These are phyloP conservation scores for Saccharomycopsis schoenii DNA, from an alignment of 805 yeast species.

Conservation along the genomic window DNA sequence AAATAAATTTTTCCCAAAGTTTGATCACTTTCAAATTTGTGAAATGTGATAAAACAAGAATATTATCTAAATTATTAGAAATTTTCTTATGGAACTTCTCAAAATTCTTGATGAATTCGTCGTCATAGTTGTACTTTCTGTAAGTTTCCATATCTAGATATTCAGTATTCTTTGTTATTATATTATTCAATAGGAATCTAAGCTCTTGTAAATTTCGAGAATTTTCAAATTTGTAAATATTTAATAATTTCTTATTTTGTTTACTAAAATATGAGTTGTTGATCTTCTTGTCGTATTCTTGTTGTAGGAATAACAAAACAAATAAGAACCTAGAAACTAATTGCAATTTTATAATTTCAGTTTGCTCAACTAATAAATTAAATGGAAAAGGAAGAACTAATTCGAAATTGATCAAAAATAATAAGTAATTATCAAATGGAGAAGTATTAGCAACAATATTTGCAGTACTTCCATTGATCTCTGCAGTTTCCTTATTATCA, in stretches of 20 bases:
- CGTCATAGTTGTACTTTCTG: neutral
- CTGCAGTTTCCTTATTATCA: neutral
- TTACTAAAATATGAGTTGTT: neutral
- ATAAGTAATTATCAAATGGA: slow-evolving; percentile 31
- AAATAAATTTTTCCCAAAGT: neutral
- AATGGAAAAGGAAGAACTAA: slow-evolving; percentile 78
- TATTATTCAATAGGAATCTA: neutral
- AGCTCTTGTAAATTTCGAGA: neutral
- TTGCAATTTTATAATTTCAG: slow-evolving; percentile 70
- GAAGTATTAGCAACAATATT: neutral
- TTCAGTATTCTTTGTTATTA: neutral
- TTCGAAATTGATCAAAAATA: slow-evolving; percentile 46
- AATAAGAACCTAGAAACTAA: slow-evolving; percentile 63
- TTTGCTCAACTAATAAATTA: slow-evolving; percentile 61
- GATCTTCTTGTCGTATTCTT: slow-evolving; percentile 3
- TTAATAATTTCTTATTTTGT: neutral
- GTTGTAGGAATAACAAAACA: neutral
- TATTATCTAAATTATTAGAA: slow-evolving; percentile 7
- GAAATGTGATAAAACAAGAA: slow-evolving; percentile 3
- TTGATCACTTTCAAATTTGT: slow-evolving; percentile 2
- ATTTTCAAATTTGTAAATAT: slow-evolving; percentile 5
- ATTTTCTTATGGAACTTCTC: slow-evolving; percentile 2
- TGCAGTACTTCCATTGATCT: neutral
- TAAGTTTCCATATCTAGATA: neutral
- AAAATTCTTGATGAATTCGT: neutral